These are phyloP conservation scores for Lupinus albus DNA, from an alignment of 306 rosid genomes.

Conservation along the genomic window DNA sequence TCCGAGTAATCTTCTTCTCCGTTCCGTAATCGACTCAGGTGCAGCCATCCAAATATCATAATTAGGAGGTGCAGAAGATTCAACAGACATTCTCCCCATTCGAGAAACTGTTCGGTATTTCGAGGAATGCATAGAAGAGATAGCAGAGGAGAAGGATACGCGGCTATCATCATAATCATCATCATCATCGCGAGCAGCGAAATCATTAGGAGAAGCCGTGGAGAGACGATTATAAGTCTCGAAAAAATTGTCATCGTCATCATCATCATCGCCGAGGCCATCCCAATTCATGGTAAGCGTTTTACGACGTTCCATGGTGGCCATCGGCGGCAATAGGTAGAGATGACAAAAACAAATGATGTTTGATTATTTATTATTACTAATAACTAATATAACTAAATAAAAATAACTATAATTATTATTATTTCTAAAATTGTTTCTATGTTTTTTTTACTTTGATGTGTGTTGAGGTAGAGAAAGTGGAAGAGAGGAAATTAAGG, in stretches of 20 bases:
- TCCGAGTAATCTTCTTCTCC: conserved; percentile 57
- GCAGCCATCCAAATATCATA: conserved; percentile 80
- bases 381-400: neutral
- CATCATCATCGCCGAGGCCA: conserved; percentile 51
- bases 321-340: conserved; percentile 37
- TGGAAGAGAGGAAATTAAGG: conserved; percentile 54
- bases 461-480: conserved; percentile 37
- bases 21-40: conserved; percentile 68
- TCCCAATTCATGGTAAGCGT: conserved; percentile 54
- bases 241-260: conserved; percentile 57
- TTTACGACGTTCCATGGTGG: conserved; percentile 49
- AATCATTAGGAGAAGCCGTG: conserved; percentile 44
- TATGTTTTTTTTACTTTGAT: neutral
- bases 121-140: conserved; percentile 45
- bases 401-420: neutral
- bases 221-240: conserved; percentile 59
- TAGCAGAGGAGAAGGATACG: conserved; percentile 60
- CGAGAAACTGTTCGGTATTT: conserved; percentile 17
- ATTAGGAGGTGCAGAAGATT: conserved; percentile 17
- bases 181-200: conserved; percentile 60
- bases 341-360: neutral
- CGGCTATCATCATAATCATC: conserved; percentile 55
- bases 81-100: neutral
- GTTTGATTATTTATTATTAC: conserved; percentile 1
- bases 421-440: neutral